phyloP scores from a whole-genome alignment of 345 rosid genomes.

The Populus tremula region DNA sequence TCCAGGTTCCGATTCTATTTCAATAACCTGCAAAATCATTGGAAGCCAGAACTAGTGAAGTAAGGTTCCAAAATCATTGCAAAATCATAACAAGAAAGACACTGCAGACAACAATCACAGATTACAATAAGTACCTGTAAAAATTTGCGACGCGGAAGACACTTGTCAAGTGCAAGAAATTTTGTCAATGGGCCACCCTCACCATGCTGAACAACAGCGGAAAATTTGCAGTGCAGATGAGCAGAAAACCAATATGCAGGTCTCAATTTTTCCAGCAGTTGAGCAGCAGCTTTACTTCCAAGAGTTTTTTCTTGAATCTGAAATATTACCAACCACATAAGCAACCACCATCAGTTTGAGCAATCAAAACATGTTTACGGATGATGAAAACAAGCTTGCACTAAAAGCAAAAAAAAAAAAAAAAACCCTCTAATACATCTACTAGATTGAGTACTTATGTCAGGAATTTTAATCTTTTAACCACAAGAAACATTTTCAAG shows the following conservation, averaged over 20 bases:
- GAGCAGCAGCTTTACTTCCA: slow-evolving; percentile 88
- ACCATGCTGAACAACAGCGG: slow-evolving; percentile 83
- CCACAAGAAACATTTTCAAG: not conserved
- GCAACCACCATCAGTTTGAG: not conserved
- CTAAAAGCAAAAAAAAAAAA: not conserved
- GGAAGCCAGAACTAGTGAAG: slow-evolving; percentile 8
- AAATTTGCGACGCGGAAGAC: slow-evolving; percentile 68
- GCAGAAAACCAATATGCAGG: slow-evolving; percentile 93
- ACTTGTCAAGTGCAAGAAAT: slow-evolving; percentile 90
- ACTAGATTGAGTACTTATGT: not conserved
- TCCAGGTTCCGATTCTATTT: slow-evolving; percentile 75
- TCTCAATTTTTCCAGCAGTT: slow-evolving; percentile 69
- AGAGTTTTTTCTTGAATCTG: slow-evolving; percentile 66
- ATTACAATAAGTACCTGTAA: slow-evolving; percentile 51
- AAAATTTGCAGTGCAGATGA: slow-evolving; percentile 87
- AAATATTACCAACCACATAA: slow-evolving; percentile 14
- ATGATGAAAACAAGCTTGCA: not conserved
- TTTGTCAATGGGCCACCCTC: slow-evolving; percentile 66
- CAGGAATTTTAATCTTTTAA: not conserved
- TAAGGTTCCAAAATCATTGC: slow-evolving; percentile 17
- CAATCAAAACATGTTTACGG: not conserved
- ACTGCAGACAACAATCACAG: slow-evolving; percentile 4
- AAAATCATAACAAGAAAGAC: slow-evolving; percentile 1
- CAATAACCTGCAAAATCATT: slow-evolving; percentile 53
- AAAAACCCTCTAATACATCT: not conserved